These are phyloP conservation scores for Agroathelia rolfsii DNA, from an alignment of 1,284 basidiomycete species.

Conservation along the genomic window DNA sequence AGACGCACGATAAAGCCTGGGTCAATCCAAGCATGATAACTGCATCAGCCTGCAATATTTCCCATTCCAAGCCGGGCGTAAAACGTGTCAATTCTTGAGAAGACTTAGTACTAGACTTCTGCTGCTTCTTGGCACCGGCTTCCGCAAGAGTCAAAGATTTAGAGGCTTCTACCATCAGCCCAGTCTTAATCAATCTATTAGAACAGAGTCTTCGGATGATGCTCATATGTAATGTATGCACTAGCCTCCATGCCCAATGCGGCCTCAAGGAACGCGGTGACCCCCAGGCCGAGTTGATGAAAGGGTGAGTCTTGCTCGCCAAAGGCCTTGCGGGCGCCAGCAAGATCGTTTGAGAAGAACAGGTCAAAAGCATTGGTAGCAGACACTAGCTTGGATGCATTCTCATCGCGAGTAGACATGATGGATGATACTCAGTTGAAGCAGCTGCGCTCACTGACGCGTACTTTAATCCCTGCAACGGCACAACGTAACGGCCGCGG, in stretches of 20 bases:
- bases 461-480: no score
- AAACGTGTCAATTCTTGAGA: constrained; percentile 45
- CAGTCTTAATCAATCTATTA: constrained; percentile 32
- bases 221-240: constrained; percentile 3
- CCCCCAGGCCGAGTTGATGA: constrained; percentile 63
- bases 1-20: constrained; percentile 51
- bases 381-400: constrained; percentile 31
- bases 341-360: constrained; percentile 59
- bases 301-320: constrained; percentile 41
- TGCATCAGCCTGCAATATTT: constrained; percentile 62
- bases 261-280: constrained; percentile 64
- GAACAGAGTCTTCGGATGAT: constrained; percentile 7
- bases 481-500: no score
- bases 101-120: constrained; percentile 32
- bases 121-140: constrained; percentile 46
- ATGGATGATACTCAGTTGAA: no score
- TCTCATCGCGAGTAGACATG: constrained; percentile 17
- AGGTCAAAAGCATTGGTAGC: constrained; percentile 55
- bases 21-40: constrained; percentile 60
- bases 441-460: no score
- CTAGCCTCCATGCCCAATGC: constrained; percentile 74
- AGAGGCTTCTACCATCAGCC: constrained; percentile 47
- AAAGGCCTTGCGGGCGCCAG: constrained; percentile 42
- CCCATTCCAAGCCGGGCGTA: constrained; percentile 58
- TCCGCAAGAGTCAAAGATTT: constrained; percentile 46